Evolutionary conservation across 2,329 filamentous ascomycete species (phyloP), one percentile per base, ranked within the genome.

Genomic region (Cercospora sesami): DNA sequence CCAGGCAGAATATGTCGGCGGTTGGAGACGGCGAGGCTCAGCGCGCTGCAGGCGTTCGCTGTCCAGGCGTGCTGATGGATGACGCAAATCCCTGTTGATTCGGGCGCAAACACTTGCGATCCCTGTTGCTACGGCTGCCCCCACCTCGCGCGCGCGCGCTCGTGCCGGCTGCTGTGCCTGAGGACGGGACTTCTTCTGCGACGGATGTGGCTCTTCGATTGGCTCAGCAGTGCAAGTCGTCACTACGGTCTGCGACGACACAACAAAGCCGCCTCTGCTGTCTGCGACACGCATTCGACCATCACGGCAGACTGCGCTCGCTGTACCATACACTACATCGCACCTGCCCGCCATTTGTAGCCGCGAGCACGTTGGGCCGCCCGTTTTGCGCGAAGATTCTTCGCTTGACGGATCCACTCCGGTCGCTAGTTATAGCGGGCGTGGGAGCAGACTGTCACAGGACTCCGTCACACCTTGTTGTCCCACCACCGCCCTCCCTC

Each of bases 381-480:
- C 53, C 53, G 53, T 58, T 58, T 21, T 28, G 30, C 53, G 53
- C 53, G 53, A 58, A 58, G 30, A 28, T 58, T 58, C 53, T 31
- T 58, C 53, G 53, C 26, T 58, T 58, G 53, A 33, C 30, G 53
- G 53, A 58, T 58, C 53, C 53, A 45, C 31, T 48, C 31, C 36
- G 59, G 59, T 42, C 26, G 21, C 59, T 36, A 39, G 30, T 60
- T 60, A 14, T 51, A 21, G 18, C 33, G 16, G 36, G 31, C 59
- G 59, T 61, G 33, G 31, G 31, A 39, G 23, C 36, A 33, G 31
- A 51, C 59, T 39, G 51, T 51, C 60, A 63, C 36, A 67, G 33
- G 60, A 59, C 45, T 36, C 28, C 31, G 42, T 53, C 51, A 45
- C 66, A 65, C 62, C 62, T 60, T 55, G 62, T 26, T 67, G 60